Evolutionary conservation across 441 rosid genomes (phyloP).

Genomic region (Pelargonium citronellum): DNA sequence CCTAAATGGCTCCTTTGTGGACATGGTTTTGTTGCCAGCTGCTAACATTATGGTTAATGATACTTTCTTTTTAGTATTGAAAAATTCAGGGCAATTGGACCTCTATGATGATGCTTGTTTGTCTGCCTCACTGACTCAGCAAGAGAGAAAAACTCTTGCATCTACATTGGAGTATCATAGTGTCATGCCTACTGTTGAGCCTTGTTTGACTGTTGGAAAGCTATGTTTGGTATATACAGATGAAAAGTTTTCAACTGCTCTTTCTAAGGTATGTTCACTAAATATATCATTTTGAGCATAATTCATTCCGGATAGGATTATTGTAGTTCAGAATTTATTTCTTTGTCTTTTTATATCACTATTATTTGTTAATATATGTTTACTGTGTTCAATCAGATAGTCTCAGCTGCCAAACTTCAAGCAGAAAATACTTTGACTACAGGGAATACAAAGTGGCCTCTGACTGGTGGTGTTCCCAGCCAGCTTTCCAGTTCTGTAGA

Average conservation of each 20-base stretch:
- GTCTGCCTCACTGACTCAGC: conserved; percentile 36
- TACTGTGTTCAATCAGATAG: conserved; percentile 34
- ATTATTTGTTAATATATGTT: conserved; percentile 7
- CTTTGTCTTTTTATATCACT: conserved; percentile 3
- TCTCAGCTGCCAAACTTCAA: conserved; percentile 47
- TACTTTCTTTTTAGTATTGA: conserved; percentile 37
- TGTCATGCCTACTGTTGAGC: conserved; percentile 45
- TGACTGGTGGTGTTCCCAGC: conserved; percentile 57
- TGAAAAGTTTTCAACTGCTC: conserved; percentile 33
- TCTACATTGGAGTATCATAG: conserved; percentile 45
- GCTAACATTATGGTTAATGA: conserved; percentile 28
- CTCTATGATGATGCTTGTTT: conserved; percentile 45
- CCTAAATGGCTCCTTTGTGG: conserved; percentile 57
- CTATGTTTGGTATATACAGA: conserved; percentile 36
- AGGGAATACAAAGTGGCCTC: conserved; percentile 46
- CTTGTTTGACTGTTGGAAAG: conserved; percentile 41
- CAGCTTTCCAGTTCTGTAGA: conserved; percentile 33
- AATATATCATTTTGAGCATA: not conserved
- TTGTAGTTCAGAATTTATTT: conserved; percentile 8
- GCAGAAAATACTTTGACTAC: conserved; percentile 31
- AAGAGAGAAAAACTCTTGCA: conserved; percentile 33
- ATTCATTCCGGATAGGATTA: not conserved
- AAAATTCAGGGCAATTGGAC: conserved; percentile 52
- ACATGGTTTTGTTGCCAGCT: conserved; percentile 50
- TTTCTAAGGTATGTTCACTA: conserved; percentile 44